Base-by-base conservation (phyloP, 371 early-diverging fungal species). In the Haplosporangium sp. region DNA sequence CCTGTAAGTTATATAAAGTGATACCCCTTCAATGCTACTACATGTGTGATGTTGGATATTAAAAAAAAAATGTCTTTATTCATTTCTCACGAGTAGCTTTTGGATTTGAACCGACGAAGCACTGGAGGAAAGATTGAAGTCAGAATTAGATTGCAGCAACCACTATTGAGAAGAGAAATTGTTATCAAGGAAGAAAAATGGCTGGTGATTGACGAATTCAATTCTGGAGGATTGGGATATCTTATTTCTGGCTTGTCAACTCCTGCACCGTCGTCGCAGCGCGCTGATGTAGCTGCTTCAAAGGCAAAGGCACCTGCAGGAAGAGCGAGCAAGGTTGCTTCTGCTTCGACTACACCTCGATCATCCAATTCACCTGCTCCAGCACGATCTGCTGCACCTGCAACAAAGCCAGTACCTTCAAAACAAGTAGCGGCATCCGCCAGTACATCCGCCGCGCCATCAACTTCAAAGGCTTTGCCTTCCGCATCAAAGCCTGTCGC, bases 81-180 rank as follows among this genome's bases (percentile, higher is more conserved):
- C 48, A 20, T 45, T 40, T 42, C 50, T 63, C 50, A 1, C 60
- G 10, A 13, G 42, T 63, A 78, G 93, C 76, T 95, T 13, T 52
- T 88, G 61, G 95, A 95, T 69, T 52, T 65, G 0, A 91, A 87
- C 65, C 88, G 94, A n/a, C 87, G 86, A 62, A 77, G 84, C 39
- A 90, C 90, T 2, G 94, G 94, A 35, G 96, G 90, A 5, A 90
- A 89, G 65, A 63, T 95, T 45, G 92, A 94, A 63, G 59, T 95
- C 34, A 77, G 86, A 55, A 75, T 96, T 17, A 87, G 91, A 39
- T 45, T 95, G 39, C 87, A 92, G 50, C 86, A 85, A 40, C 95
- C 96, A 0, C 72, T 95, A 19, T 50, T 83, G 11, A 88, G 88
- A 17, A 85, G 88, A 5, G 93, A 94, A 60, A 84, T 92, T 55